These are phyloP conservation scores for Tetrahymena borealis DNA, from an alignment of 73 alveolate genomes.

Conservation along the genomic window DNA sequence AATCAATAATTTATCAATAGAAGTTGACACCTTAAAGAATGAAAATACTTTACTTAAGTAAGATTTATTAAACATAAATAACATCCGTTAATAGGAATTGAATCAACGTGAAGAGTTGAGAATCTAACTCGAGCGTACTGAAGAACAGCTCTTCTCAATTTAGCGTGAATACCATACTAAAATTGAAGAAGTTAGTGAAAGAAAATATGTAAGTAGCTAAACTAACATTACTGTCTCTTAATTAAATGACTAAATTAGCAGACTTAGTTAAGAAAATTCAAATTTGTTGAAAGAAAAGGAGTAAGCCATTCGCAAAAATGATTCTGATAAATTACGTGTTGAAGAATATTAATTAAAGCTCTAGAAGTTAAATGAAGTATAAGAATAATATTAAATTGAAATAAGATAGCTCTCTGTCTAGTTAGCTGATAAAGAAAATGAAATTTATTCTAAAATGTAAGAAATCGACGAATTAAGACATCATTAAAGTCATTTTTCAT, in stretches of 20 bases:
- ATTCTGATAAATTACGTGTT: not conserved
- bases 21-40: not conserved
- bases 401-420: not conserved
- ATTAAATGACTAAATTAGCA: not conserved
- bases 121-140: not conserved
- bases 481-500: too few relatives aligned
- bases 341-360: not conserved
- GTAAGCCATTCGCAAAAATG: not conserved
- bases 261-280: not conserved
- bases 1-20: not conserved
- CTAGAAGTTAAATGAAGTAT: not conserved
- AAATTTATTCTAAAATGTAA: not conserved
- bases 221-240: not conserved
- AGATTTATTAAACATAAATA: not conserved
- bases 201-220: not conserved
- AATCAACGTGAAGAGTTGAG: not conserved
- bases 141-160: not conserved
- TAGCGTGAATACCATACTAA: not conserved
- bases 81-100: not conserved
- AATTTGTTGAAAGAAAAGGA: not conserved
- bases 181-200: not conserved
- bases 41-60: not conserved
- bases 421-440: not conserved
- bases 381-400: not conserved
- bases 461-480: not conserved